Evolutionary conservation across 2,329 filamentous ascomycete genomes (phyloP).

Genomic region (Huntiella omanensis): DNA sequence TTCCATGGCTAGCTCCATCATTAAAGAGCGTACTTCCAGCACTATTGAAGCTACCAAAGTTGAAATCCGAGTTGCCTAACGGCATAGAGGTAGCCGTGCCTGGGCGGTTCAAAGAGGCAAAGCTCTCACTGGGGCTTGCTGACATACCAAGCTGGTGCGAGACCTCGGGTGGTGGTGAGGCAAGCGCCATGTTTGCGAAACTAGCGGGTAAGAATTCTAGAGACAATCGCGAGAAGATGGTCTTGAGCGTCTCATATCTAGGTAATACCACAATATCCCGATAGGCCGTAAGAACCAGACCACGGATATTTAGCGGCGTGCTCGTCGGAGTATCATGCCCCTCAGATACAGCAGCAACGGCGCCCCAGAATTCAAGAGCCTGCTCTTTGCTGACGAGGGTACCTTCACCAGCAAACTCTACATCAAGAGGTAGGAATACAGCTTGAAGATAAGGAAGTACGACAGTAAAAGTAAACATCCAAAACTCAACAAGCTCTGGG

Average conservation of each 20-base stretch:
- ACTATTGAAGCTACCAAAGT: conserved; percentile 49
- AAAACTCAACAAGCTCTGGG: conserved; percentile 76
- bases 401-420: conserved; percentile 78
- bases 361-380: conserved; percentile 80
- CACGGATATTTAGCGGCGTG: conserved; percentile 46
- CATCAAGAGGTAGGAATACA: conserved; percentile 79
- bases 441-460: conserved; percentile 89
- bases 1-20: conserved; percentile 18
- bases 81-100: conserved; percentile 47
- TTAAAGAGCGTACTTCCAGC: conserved; percentile 66
- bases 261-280: conserved; percentile 77
- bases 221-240: conserved; percentile 73
- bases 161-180: conserved; percentile 32
- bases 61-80: conserved; percentile 37
- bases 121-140: conserved; percentile 31
- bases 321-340: conserved; percentile 3
- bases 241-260: conserved; percentile 72
- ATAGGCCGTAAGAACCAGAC: conserved; percentile 72
- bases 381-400: conserved; percentile 59
- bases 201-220: conserved; percentile 53
- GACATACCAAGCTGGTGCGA: conserved; percentile 20
- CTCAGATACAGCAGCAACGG: conserved; percentile 22
- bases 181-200: conserved; percentile 30
- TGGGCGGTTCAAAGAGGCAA: conserved; percentile 33
- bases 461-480: conserved; percentile 79